These are phyloP conservation scores for Suhomyces bribrorum DNA, from an alignment of 1,139 yeast genomes.

Conservation along the genomic window DNA sequence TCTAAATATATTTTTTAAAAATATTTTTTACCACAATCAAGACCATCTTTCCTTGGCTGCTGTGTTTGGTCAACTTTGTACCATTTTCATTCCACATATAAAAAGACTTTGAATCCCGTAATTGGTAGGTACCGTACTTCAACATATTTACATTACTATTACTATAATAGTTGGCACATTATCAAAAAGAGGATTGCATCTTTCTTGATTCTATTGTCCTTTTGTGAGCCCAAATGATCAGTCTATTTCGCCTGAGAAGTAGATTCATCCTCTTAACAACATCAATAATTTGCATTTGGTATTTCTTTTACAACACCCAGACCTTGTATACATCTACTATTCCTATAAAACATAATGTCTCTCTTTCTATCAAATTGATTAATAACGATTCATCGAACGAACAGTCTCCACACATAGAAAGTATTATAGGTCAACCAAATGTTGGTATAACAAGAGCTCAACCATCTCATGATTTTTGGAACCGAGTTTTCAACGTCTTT, in stretches of 20 bases:
- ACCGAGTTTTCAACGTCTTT: slow-evolving; percentile 16
- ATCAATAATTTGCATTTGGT: slow-evolving; percentile 4
- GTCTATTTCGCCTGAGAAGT: slow-evolving; percentile 9
- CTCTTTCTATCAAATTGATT: slow-evolving; percentile 7
- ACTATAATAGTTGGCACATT: neutral
- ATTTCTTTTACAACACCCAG: slow-evolving; percentile 5
- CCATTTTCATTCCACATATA: too few relatives aligned
- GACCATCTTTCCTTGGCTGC: too few relatives aligned
- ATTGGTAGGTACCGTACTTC: too few relatives aligned
- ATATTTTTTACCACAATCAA: too few relatives aligned
- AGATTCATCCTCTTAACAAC: slow-evolving; percentile 7
- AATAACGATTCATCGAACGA: slow-evolving; percentile 2
- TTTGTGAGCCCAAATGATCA: slow-evolving; percentile 4
- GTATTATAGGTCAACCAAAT: slow-evolving; percentile 10
- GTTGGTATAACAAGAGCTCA: slow-evolving; percentile 9
- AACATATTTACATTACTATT: too few relatives aligned
- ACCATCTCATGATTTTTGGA: slow-evolving; percentile 20
- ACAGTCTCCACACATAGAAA: slow-evolving; percentile 6
- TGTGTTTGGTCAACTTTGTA: too few relatives aligned
- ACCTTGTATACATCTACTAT: slow-evolving; percentile 6
- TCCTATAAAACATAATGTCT: slow-evolving; percentile 7
- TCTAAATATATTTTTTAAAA: too few relatives aligned
- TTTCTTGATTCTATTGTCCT: neutral
- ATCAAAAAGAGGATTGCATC: neutral
- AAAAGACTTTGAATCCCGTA: too few relatives aligned